A percentile compares a stretch with the other conserved stretches of the same genome.
Conservation (phyloP, 257 asterid species). For the Lavandula angustifolia region DNA sequence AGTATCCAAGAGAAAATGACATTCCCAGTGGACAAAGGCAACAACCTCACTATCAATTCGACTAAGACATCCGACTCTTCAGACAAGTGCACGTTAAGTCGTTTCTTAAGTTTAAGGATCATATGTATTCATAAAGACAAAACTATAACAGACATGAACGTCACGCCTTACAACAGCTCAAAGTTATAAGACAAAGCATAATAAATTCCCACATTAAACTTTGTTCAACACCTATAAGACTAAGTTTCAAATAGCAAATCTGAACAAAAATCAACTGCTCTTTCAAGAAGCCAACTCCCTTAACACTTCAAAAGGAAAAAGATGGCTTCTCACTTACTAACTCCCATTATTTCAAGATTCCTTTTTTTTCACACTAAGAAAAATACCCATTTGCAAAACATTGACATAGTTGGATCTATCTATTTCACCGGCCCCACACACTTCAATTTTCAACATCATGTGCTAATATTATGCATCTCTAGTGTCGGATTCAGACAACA, state of each 20-base stretch:
- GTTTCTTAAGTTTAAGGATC: not conserved
- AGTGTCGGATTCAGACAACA: conserved; percentile 25
- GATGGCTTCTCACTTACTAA: conserved; percentile 26
- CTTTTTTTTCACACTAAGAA: conserved; percentile 31
- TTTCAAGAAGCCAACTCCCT: not conserved
- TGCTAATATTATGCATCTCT: conserved; percentile 18
- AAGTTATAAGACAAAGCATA: conserved; percentile 5
- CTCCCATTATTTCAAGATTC: conserved; percentile 43
- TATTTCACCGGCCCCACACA: conserved; percentile 61
- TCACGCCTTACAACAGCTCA: not conserved
- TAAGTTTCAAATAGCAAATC: not conserved
- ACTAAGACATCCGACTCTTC: not conserved
- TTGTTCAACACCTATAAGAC: not conserved
- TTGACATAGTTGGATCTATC: conserved; percentile 44
- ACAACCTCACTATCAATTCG: not conserved
- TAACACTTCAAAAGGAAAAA: not conserved
- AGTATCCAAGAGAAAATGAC: not conserved
- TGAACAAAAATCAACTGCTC: not conserved
- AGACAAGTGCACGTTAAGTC: not conserved
- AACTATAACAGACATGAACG: not conserved
- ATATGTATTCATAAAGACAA: not conserved
- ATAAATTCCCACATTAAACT: not conserved
- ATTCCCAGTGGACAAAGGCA: not conserved
- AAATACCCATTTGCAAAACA: conserved; percentile 41
- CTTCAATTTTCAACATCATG: conserved; percentile 35